These are phyloP conservation scores for Malus hybrid DNA, from an alignment of 331 rosid species.

Conservation along the genomic window DNA sequence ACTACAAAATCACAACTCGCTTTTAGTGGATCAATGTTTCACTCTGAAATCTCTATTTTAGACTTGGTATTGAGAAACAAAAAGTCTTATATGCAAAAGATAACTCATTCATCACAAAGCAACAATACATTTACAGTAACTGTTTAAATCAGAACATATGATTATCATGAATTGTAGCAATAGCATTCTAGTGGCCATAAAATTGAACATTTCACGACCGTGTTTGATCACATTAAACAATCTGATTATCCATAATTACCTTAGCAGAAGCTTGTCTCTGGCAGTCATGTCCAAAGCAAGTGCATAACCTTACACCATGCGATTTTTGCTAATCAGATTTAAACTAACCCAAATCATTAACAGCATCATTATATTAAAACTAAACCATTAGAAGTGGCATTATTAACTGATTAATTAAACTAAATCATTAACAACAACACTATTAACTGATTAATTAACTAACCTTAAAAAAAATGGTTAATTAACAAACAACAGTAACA, in stretches of 20 bases:
- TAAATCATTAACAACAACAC: background rate
- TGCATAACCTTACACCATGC: conserved; percentile 63
- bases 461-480: too few relatives aligned
- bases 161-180: background rate
- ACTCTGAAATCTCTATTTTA: too few relatives aligned
- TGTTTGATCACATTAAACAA: background rate
- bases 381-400: too few relatives aligned
- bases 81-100: background rate
- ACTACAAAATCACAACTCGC: too few relatives aligned
- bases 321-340: conserved; percentile 6
- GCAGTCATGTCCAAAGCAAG: conserved; percentile 97
- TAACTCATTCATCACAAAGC: background rate
- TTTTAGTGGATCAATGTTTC: too few relatives aligned
- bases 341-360: background rate
- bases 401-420: background rate
- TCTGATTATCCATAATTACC: conserved; percentile 29
- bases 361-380: too few relatives aligned
- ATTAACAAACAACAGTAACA: background rate
- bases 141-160: background rate
- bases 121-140: background rate
- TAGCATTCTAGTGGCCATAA: background rate
- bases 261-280: conserved; percentile 27
- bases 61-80: too few relatives aligned
- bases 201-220: background rate
- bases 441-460: background rate